Evolutionary conservation across 1,139 yeast species (phyloP), one percentile per base, ranked within the genome.

Genomic region (Candida sanyaensis): DNA sequence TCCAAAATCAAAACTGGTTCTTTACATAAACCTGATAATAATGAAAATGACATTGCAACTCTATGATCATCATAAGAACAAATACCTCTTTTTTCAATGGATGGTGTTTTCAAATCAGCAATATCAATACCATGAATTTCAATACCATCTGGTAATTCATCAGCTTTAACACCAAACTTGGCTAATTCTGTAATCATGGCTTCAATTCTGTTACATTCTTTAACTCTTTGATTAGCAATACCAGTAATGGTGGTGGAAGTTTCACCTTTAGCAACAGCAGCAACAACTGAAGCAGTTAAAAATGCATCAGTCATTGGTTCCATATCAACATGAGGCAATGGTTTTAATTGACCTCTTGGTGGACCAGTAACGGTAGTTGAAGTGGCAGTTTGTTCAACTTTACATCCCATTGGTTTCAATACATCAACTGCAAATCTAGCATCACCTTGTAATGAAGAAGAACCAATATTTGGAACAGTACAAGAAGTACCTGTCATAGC

Each of bases 251-350:
- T 80, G 5, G 98, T 93, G 17, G 85, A 73, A 51, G 76, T 74
- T 5, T 71, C 67, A 52, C 73, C 80, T 45, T 73, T 68, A 4
- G 97, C 96, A 37, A 89, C 80, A 13, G 99, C 97, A 37, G 99
- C 99, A 27, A 91, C 96, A 17, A 95, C 97, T 43, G 96, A 83
- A 1, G 99, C 99, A 21, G 99, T 93, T 63, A 93, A 77, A 65
- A 93, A 93, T 0, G 99, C 99, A 69, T 93, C 99, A 0, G 99
- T 93, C 99, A 93, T 93, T 48, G 99, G 99, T 68, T 93, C 99
- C 99, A 93, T 95, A 65, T 95, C 97, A 50, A 93, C 86, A 54
- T 77, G 81, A 11, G 83, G 73, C 54, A 93, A 73, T 10, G 96
- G 90, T 59, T 76, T 80, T 56, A 93, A 76, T 3, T 69, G 57